Evolutionary conservation across 2,329 filamentous ascomycete species (phyloP), one percentile per base, ranked within the genome.

Genomic region (Verticillium isaacii): DNA sequence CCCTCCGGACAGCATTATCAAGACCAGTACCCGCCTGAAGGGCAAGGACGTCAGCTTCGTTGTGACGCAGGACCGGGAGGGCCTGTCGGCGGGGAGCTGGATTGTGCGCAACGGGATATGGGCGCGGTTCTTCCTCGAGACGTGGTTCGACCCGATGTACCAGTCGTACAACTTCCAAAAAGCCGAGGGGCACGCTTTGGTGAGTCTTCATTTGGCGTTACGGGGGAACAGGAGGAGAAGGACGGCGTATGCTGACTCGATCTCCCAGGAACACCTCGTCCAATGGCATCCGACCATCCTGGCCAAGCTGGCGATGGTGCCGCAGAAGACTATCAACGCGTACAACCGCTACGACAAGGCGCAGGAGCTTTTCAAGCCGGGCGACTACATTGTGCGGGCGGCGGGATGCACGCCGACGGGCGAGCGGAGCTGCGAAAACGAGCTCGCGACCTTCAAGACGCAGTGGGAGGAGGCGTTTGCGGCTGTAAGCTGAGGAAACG

Each of bases 271-370:
- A 76, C 91, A 95, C 72, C 90, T 94, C 67, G 87, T 92, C 37
- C 94, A 97, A 80, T 99, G 95, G 96, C 95, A 99, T 73, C 93
- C 94, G 32, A 99, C 95, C 0, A 89, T 99, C 55, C 85, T 99
- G 12, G 92, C 94, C 41, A 95, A 93, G 72, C 79, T 98, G 64
- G 93, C 91, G 1, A 82, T 99, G 25, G 82, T 99, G n/a, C 93
- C 94, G 2, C 95, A 99, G 75, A 85, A 89, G 59, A 81, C 84
- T 37, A 79, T 99, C 73, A 96, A 96, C 71, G 85, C 91, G 0
- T 98, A 97, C 75, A 88, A 82, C 64, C 76, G 77, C 59, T 72
- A 73, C 52, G 75, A 77, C 25, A 74, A 81, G 62, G 88, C 89
- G 59, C 85, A 85, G 17, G 80, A 85, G 57, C 60, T 65, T 5